Evolutionary conservation across 305 asterid genomes (phyloP).

Genomic region (Fraxinus paxiana): DNA sequence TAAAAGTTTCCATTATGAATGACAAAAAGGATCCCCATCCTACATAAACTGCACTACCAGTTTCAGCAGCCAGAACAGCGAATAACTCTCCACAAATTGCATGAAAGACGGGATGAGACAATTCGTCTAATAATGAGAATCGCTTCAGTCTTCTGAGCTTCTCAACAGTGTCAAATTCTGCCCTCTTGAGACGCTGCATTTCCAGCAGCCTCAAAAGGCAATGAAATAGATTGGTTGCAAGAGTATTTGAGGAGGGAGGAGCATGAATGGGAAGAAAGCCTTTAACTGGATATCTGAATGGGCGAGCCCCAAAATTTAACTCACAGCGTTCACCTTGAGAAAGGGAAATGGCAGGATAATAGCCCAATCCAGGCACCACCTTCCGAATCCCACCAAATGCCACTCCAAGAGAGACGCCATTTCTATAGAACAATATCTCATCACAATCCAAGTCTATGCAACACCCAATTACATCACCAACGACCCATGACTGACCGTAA

Average conservation of each 20-base stretch:
- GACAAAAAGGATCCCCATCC: conserved; percentile 75
- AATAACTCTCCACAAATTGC: conserved; percentile 70
- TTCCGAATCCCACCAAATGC: conserved; percentile 81
- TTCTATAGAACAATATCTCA: conserved; percentile 67
- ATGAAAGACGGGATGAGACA: conserved; percentile 58
- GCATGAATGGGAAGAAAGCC: conserved; percentile 75
- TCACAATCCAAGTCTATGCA: conserved; percentile 79
- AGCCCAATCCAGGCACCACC: conserved; percentile 94
- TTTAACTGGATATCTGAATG: conserved; percentile 73
- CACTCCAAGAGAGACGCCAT: conserved; percentile 84
- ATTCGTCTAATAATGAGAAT: conserved; percentile 68
- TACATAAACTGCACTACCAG: conserved; percentile 52
- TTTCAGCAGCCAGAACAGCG: conserved; percentile 45
- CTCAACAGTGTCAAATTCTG: conserved; percentile 58
- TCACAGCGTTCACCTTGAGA: conserved; percentile 97
- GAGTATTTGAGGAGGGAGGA: conserved; percentile 49
- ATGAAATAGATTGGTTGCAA: conserved; percentile 51
- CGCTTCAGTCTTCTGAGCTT: conserved; percentile 73
- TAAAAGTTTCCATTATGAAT: conserved; percentile 65
- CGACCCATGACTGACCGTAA: conserved; percentile 93
- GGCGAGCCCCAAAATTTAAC: conserved; percentile 78
- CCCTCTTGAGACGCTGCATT: conserved; percentile 51
- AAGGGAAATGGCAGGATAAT: conserved; percentile 89
- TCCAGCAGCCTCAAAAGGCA: conserved; percentile 74
- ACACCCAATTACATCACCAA: conserved; percentile 91